Conservation (phyloP, 441 rosid genomes). For the Adansonia rubrostipa region DNA sequence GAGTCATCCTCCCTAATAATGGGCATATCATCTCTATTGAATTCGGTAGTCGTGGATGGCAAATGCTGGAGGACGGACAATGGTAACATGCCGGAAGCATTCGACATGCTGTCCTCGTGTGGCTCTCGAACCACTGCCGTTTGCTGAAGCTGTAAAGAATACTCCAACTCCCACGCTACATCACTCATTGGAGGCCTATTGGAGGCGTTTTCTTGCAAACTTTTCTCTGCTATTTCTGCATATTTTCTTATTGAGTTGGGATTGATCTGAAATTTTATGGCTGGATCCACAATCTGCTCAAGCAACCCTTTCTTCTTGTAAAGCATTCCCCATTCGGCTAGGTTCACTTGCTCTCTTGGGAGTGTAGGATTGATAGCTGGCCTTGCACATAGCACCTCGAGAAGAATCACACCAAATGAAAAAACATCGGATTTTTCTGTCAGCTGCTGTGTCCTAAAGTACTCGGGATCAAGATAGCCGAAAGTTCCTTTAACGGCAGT, state of each 20-base stretch:
- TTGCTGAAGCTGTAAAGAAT: conserved; percentile 49
- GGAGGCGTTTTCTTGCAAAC: conserved; percentile 41
- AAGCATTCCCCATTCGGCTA: conserved; percentile 55
- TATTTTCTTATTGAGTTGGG: conserved; percentile 50
- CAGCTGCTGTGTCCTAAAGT: conserved; percentile 25
- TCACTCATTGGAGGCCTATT: conserved; percentile 54
- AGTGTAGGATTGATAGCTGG: conserved; percentile 36
- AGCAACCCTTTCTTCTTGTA: conserved; percentile 40
- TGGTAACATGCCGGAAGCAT: conserved; percentile 29
- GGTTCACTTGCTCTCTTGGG: conserved; percentile 47
- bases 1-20: conserved; percentile 24
- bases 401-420: conserved; percentile 26
- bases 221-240: conserved; percentile 46
- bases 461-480: conserved; percentile 27
- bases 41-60: conserved; percentile 33
- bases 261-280: conserved; percentile 38
- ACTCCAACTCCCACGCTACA: conserved; percentile 61
- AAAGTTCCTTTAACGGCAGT: conserved; percentile 24
- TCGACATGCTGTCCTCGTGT: conserved; percentile 37
- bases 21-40: conserved; percentile 26
- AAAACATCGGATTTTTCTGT: conserved; percentile 36
- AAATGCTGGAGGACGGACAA: conserved; percentile 25
- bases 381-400: conserved; percentile 43
- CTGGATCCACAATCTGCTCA: conserved; percentile 50
- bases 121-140: conserved; percentile 31